Evolutionary conservation across 805 yeast species (phyloP), one percentile per base, ranked within the genome.

Genomic region (Metschnikowia matae): DNA sequence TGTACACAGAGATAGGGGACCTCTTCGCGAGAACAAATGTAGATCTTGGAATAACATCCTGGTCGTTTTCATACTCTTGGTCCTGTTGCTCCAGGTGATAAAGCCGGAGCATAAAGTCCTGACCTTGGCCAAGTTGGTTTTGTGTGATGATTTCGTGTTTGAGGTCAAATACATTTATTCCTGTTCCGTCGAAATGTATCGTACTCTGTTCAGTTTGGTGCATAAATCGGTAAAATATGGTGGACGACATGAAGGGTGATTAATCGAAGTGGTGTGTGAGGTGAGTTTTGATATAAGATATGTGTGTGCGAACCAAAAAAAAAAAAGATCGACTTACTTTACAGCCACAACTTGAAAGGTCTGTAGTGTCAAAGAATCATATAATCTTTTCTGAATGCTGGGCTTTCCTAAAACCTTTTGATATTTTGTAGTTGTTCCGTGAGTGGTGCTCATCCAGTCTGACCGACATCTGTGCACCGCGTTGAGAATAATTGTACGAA

Each of bases 161-260:
- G 53, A 94, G 72, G 63, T 94, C 99, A 69, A 92, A 94, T 1
- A 91, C 96, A 1, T 96, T 89, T 39, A 94, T 82, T 29, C 98
- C 97, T 0, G 99, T 92, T 18, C 99, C 99, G 66, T 94, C 99
- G 63, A 94, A 94, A 43, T 84, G 78, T 26, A 94, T 81, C 40
- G 95, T 79, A 0, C 87, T 82, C 29, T 87, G 84, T 39, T 80
- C 83, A 61, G 83, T 85, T 65, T 91, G 97, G 14, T 96, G 92
- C 53, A 82, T 72, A 68, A 94, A 92, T 63, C 83, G 78, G 65
- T 92, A 92, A 65, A 89, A 94, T 10, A 92, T 87, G 2, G 88
- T 85, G 13, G 96, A 88, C 7, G 96, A 86, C 96, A 89, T 89
- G 46, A 15, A 17, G 36, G 18, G 15, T 18, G 26, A 20, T 35